These are phyloP conservation scores for Tolypocladium tundrense DNA, from an alignment of 2,329 filamentous ascomycete species.

Conservation along the genomic window DNA sequence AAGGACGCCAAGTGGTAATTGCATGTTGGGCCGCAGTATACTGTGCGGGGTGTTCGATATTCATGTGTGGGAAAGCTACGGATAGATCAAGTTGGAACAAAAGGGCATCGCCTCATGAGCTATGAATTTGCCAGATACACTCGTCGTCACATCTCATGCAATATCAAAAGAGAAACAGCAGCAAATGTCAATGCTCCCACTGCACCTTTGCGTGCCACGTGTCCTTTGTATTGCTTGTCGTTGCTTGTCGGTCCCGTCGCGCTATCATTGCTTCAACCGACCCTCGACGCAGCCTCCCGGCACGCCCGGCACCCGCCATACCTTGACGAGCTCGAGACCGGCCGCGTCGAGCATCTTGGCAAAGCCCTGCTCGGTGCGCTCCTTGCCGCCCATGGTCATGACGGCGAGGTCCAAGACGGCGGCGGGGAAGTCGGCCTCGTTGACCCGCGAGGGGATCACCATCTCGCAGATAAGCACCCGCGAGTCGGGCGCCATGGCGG, in stretches of 20 bases:
- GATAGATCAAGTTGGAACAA: not conserved
- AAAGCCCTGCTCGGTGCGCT: conserved; percentile 18
- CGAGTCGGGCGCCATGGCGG: conserved; percentile 16
- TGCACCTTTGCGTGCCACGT: not conserved
- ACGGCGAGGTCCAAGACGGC: conserved; percentile 20
- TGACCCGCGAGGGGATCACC: conserved; percentile 17
- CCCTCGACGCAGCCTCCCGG: conserved; percentile 16
- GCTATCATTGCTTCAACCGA: conserved; percentile 5
- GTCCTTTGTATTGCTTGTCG: not conserved
- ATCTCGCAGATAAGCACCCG: conserved; percentile 21
- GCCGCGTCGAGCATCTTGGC: conserved; percentile 16
- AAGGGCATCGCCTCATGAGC: not conserved
- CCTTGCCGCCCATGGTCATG: conserved; percentile 24
- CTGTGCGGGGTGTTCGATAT: not conserved
- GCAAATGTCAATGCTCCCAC: not conserved
- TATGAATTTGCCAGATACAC: not conserved
- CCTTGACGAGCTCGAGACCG: conserved; percentile 17
- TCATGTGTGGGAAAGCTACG: not conserved
- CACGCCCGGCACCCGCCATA: conserved; percentile 12
- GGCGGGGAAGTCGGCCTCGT: conserved; percentile 17
- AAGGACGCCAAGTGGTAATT: conserved; percentile 49
- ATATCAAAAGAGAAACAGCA: not conserved
- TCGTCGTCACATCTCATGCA: not conserved
- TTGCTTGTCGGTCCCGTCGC: not conserved
- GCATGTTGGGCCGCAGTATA: not conserved